Evolutionary conservation across 2,329 filamentous ascomycete genomes (phyloP).

Genomic region (Fusarium pseudograminearum): DNA sequence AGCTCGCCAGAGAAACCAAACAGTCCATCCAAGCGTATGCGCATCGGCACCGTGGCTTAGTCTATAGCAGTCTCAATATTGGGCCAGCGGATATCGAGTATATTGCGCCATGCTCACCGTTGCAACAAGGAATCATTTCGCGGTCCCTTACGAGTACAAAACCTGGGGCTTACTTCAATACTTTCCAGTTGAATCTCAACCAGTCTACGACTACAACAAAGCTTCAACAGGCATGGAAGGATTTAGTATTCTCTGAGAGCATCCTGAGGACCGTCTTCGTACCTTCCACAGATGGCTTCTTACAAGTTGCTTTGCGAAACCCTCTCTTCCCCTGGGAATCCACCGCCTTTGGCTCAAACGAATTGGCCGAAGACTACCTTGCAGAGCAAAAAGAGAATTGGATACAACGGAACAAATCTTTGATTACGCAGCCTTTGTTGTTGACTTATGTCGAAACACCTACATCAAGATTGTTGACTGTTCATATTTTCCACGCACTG

Average conservation of each 20-base stretch:
- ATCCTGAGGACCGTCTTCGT: slow-evolving; percentile 81
- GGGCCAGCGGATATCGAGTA: slow-evolving; percentile 71
- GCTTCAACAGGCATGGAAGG: slow-evolving; percentile 70
- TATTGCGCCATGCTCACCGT: slow-evolving; percentile 83
- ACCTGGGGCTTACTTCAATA: slow-evolving; percentile 78
- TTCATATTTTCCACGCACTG: slow-evolving; percentile 85
- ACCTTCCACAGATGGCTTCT: slow-evolving; percentile 78
- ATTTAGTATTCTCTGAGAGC: slow-evolving; percentile 64
- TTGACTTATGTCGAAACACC: slow-evolving; percentile 61
- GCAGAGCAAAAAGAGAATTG: slow-evolving; percentile 60
- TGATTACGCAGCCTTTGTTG: slow-evolving; percentile 33
- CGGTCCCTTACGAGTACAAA: slow-evolving; percentile 69
- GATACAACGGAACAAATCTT: slow-evolving; percentile 62
- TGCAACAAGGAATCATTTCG: slow-evolving; percentile 89
- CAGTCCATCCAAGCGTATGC: slow-evolving; percentile 73
- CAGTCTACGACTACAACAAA: slow-evolving; percentile 57
- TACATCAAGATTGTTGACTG: slow-evolving; percentile 57
- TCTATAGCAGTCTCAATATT: slow-evolving; percentile 66
- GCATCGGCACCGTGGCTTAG: slow-evolving; percentile 68
- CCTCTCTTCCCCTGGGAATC: slow-evolving; percentile 59
- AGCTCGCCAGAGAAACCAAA: slow-evolving; percentile 60
- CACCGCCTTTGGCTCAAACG: slow-evolving; percentile 44
- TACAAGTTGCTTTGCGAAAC: slow-evolving; percentile 74
- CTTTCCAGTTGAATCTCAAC: slow-evolving; percentile 72
- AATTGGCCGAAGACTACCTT: slow-evolving; percentile 52